phyloP scores from a whole-genome alignment of 495 filamentous ascomycete species.

The Penicillium steckii region DNA sequence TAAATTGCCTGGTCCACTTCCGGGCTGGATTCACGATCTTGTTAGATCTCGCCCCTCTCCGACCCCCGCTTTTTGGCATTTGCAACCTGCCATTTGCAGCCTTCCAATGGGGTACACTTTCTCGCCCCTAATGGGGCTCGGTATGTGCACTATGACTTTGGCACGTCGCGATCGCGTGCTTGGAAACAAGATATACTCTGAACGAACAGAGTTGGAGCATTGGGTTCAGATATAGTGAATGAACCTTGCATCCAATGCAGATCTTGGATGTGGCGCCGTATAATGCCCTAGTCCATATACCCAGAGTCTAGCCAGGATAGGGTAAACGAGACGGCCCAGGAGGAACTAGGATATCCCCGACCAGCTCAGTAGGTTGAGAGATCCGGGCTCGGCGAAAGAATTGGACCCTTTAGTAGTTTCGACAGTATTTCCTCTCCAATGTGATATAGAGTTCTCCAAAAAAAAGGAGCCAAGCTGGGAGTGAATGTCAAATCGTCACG shows the following conservation, averaged over 20 bases:
- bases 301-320: constrained; percentile 4
- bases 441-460: no score
- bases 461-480: constrained; percentile 9
- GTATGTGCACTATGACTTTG: not conserved
- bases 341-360: not conserved
- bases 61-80: constrained; percentile 9
- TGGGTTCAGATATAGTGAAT: not conserved
- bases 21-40: constrained; percentile 13
- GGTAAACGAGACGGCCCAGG: not conserved
- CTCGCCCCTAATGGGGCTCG: not conserved
- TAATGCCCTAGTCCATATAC: not conserved
- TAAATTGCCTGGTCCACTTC: constrained; percentile 17
- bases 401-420: no score
- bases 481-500: constrained; percentile 16
- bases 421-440: no score
- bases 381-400: not conserved
- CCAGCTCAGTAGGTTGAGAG: not conserved
- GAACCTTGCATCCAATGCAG: constrained; percentile 1
- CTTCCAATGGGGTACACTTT: not conserved
- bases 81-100: not conserved
- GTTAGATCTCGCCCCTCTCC: constrained; percentile 11
- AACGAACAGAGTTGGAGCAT: no score
- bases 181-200: not conserved
- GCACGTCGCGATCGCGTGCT: not conserved
- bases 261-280: not conserved